Evolutionary conservation across 306 rosid species (phyloP).

Genomic region (Fragaria ananassa): DNA sequence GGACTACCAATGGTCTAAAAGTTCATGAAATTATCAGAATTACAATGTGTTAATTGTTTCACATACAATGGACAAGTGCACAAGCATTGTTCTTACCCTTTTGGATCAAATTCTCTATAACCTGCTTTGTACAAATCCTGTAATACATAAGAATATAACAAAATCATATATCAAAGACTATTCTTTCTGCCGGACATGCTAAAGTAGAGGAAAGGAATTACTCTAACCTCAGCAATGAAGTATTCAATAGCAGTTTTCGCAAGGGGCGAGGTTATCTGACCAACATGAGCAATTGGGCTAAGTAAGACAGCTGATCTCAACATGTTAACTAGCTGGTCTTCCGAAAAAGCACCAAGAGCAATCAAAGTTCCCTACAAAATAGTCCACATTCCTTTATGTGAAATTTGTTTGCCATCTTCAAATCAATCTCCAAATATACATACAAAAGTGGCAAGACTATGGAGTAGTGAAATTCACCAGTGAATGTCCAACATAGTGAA

Average conservation of each 20-base stretch:
- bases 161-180: constrained; percentile 17
- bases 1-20: constrained; percentile 40
- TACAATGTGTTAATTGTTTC: background rate
- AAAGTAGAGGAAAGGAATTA: background rate
- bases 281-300: constrained; percentile 79
- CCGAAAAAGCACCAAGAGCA: constrained; percentile 72
- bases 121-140: constrained; percentile 68
- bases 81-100: constrained; percentile 50
- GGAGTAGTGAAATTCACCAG: constrained; percentile 46
- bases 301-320: constrained; percentile 82
- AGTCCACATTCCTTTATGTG: background rate
- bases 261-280: constrained; percentile 69
- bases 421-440: background rate
- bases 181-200: background rate
- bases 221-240: constrained; percentile 67
- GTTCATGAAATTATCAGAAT: background rate
- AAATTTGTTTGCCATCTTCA: background rate
- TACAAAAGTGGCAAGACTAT: background rate
- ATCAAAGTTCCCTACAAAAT: constrained; percentile 74
- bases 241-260: constrained; percentile 68
- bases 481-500: constrained; percentile 91
- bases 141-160: background rate
- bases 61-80: background rate
- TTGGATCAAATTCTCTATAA: constrained; percentile 54
- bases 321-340: constrained; percentile 46